Evolutionary conservation across 2,329 filamentous ascomycete species (phyloP).

Genomic region (Fusarium nodosum): DNA sequence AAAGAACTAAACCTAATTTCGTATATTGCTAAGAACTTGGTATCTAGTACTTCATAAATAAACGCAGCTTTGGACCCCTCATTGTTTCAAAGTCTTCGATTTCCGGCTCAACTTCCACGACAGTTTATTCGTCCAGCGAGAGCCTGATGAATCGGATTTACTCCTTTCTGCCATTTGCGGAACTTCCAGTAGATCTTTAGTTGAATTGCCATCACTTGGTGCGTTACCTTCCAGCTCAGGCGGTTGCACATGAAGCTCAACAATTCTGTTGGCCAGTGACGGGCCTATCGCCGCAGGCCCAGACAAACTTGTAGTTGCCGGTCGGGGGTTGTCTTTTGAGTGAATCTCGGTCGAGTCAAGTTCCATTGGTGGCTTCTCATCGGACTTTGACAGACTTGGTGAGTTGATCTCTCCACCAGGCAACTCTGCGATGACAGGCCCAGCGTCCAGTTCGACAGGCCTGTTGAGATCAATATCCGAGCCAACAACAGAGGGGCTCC

Average conservation of each 20-base stretch:
- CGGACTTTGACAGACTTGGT: background rate
- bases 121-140: conserved; percentile 39
- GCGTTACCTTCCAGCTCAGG: conserved; percentile 41
- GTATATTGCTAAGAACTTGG: background rate
- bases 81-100: conserved; percentile 39
- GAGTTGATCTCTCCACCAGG: conserved; percentile 9
- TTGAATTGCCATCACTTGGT: background rate
- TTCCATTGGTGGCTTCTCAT: conserved; percentile 15
- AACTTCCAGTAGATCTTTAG: conserved; percentile 17
- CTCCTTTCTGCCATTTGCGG: background rate
- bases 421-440: conserved; percentile 23
- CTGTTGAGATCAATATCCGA: background rate
- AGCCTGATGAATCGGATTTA: conserved; percentile 22
- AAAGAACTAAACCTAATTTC: background rate
- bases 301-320: background rate
- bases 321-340: background rate
- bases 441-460: conserved; percentile 21
- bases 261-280: background rate
- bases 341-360: conserved; percentile 31
- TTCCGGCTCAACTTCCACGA: conserved; percentile 44
- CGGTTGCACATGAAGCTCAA: conserved; percentile 35
- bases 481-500: conserved; percentile 35
- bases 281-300: background rate
- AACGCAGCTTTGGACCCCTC: background rate
- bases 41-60: background rate